These are phyloP conservation scores for Luffa aegyptiaca DNA, from an alignment of 306 rosid species.

Conservation along the genomic window DNA sequence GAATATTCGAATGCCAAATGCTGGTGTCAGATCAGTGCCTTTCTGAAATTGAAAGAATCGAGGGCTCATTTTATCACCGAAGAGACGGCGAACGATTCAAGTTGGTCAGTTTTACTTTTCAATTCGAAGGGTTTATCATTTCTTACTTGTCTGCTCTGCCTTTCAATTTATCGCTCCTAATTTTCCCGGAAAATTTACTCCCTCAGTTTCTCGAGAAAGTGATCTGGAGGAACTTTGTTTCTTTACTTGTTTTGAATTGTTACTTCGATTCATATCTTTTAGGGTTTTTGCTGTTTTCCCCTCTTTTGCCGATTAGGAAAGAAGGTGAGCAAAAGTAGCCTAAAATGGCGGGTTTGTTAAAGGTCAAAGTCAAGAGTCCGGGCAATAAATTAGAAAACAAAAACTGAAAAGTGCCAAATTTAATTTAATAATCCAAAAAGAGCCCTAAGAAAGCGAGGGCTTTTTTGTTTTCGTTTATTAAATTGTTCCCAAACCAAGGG, in stretches of 20 bases:
- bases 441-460: constrained; percentile 24
- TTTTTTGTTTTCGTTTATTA: constrained; percentile 8
- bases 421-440: constrained; percentile 31
- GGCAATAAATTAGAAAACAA: constrained; percentile 43
- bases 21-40: background rate
- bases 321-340: constrained; percentile 55
- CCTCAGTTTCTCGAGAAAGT: background rate
- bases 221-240: background rate
- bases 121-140: background rate
- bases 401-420: constrained; percentile 33
- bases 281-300: constrained; percentile 15
- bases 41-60: background rate
- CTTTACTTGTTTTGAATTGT: background rate
- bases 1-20: background rate
- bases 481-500: constrained; percentile 36
- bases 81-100: background rate
- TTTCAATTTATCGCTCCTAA: background rate
- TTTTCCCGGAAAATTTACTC: background rate
- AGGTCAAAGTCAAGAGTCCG: constrained; percentile 72
- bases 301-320: constrained; percentile 16
- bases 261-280: background rate
- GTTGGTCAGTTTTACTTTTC: background rate
- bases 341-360: constrained; percentile 61
- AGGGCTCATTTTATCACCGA: background rate
- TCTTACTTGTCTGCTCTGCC: background rate